phyloP scores from a whole-genome alignment of 1,139 yeast species.

The Kodamaea anthophila region DNA sequence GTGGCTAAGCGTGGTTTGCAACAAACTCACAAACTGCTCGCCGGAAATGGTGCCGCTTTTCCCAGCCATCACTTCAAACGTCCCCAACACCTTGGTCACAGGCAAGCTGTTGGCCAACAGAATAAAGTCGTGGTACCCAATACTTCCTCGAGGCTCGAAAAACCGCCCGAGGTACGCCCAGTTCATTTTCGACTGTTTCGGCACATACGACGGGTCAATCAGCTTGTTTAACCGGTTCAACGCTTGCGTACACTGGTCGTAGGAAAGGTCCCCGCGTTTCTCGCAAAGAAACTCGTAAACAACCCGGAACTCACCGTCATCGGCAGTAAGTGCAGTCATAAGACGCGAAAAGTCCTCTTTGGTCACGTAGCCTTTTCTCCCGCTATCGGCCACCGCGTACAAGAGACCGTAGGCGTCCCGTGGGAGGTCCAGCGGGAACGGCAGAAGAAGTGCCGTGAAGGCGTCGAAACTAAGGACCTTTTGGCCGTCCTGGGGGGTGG shows the following conservation, averaged over 20 bases:
- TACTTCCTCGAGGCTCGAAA: conserved; percentile 36
- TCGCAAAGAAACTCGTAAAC: conserved; percentile 23
- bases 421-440: conserved; percentile 39
- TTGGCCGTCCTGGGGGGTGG: conserved; percentile 19
- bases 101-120: conserved; percentile 41
- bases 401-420: conserved; percentile 41
- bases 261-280: conserved; percentile 12
- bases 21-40: conserved; percentile 29
- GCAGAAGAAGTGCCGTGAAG: conserved; percentile 37
- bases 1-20: conserved; percentile 36
- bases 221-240: conserved; percentile 36
- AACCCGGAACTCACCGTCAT: conserved; percentile 54
- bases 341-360: conserved; percentile 57
- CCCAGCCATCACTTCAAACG: conserved; percentile 35
- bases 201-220: conserved; percentile 40
- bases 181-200: conserved; percentile 36
- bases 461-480: conserved; percentile 28
- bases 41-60: conserved; percentile 28
- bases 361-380: conserved; percentile 55
- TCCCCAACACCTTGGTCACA: conserved; percentile 42
- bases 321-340: conserved; percentile 46
- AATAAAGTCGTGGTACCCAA: conserved; percentile 36
- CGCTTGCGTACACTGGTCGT: conserved; percentile 34
- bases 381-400: conserved; percentile 59
- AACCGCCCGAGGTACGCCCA: conserved; percentile 41